Evolutionary conservation across 2,329 filamentous ascomycete species (phyloP), one percentile per base, ranked within the genome.

Genomic region (Phaeophleospora eucalypticola): DNA sequence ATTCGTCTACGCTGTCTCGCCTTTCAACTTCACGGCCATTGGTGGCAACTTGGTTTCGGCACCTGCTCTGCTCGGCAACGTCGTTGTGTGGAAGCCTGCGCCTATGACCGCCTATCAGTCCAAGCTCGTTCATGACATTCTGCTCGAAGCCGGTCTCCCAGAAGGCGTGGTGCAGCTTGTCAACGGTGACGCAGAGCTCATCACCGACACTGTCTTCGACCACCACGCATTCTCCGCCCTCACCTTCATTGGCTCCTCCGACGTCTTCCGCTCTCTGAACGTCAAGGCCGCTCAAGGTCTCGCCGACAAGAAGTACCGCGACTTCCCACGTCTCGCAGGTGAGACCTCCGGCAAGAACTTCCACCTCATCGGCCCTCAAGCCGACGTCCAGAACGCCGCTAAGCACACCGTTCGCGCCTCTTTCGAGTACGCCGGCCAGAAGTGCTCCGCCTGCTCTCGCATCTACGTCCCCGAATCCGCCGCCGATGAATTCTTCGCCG

Each of bases 21-120:
- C 90, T 37, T 96, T 95, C 78, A 96, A 96, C 76, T 96, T 96
- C 72, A 95, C 90, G 19, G 90, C 90, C 54, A 94, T 96, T 59
- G 89, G 83, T 12, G 90, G 85, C 44, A 95, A 95, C 71, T 76
- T 96, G 38, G 80, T 86, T 10, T 85, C 82, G 36, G 84, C 87
- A 0, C 89, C 90, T 14, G 89, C 89, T 0, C 73, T 95, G 45
- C 82, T 95, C 74, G 90, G 90, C 50, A 96, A 96, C 68, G 90
- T 95, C 1, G 88, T 95, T 3, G 73, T 96, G 37, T 96, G 90
- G 90, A 96, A 96, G 77, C 90, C 90, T 16, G 93, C 87, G 16
- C 87, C 90, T 59, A 84, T 76, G 10, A 87, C 89, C 36, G 85
- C 95, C 50, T 84, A 85, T 18, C 89, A 87, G 55, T 94, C 89